These are phyloP conservation scores for Arabidopsis hybrid DNA, from an alignment of 441 rosid species.

Conservation along the genomic window DNA sequence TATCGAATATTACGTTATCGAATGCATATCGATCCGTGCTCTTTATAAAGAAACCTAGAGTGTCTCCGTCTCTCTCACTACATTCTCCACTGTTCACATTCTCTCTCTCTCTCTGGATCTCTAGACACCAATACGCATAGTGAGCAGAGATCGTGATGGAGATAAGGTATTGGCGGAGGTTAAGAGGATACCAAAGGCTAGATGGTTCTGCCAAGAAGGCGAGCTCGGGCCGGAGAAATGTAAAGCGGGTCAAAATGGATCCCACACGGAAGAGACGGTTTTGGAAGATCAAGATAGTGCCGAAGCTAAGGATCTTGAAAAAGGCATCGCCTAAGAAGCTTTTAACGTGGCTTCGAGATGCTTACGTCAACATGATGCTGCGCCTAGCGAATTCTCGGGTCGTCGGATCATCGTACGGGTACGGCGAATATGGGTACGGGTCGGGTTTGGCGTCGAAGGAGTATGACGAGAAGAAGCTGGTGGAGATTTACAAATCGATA, in stretches of 20 bases:
- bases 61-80: conserved; percentile 27
- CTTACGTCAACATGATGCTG: conserved; percentile 86
- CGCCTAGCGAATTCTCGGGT: conserved; percentile 58
- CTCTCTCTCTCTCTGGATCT: conserved; percentile 7
- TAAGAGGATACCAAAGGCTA: conserved; percentile 60
- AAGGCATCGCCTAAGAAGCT: conserved; percentile 56
- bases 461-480: conserved; percentile 78
- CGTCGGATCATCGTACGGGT: conserved; percentile 49
- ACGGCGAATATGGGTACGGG: conserved; percentile 50
- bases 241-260: conserved; percentile 40
- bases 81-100: conserved; percentile 21
- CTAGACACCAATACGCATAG: not conserved
- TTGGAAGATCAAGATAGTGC: conserved; percentile 66
- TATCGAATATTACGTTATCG: conserved; percentile 16
- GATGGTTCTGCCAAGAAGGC: conserved; percentile 43
- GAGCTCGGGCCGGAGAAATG: conserved; percentile 15
- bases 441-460: conserved; percentile 56
- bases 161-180: conserved; percentile 56
- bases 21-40: conserved; percentile 34
- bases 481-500: conserved; percentile 75
- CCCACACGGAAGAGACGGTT: conserved; percentile 46
- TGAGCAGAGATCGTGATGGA: conserved; percentile 47
- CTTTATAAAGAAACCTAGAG: conserved; percentile 39
- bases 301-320: conserved; percentile 54
- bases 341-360: conserved; percentile 77